phyloP scores from a whole-genome alignment of 1,139 yeast species.

The Wickerhamiella pararugosa region DNA sequence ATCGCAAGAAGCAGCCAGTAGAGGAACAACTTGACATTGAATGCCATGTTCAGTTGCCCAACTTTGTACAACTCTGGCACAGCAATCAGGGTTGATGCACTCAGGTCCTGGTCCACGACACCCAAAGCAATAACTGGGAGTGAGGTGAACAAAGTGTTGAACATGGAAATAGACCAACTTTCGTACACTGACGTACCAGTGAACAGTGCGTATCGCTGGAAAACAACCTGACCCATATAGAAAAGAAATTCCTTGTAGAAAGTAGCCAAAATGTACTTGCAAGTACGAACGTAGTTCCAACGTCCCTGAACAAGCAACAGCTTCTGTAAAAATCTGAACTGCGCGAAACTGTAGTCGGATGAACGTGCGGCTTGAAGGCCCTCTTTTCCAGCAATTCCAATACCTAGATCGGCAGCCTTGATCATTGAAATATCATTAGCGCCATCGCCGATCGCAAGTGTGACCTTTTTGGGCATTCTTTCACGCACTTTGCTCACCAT shows the following conservation, averaged over 20 bases:
- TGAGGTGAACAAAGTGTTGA: conserved; percentile 87
- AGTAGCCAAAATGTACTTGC: conserved; percentile 84
- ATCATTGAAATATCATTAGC: conserved; percentile 99
- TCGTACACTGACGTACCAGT: conserved; percentile 91
- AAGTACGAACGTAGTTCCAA: conserved; percentile 81
- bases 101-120: conserved; percentile 84
- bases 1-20: conserved; percentile 74
- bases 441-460: conserved; percentile 98
- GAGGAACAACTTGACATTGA: conserved; percentile 53
- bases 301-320: conserved; percentile 86
- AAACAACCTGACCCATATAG: conserved; percentile 75
- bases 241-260: conserved; percentile 88
- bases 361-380: conserved; percentile 94
- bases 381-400: conserved; percentile 93
- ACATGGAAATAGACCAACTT: conserved; percentile 94
- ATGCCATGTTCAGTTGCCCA: conserved; percentile 65
- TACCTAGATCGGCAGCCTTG: conserved; percentile 94
- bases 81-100: conserved; percentile 76
- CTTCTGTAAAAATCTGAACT: conserved; percentile 71
- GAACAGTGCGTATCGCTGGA: conserved; percentile 73
- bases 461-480: conserved; percentile 51
- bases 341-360: conserved; percentile 91
- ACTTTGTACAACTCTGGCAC: conserved; percentile 77
- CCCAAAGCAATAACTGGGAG: conserved; percentile 86
- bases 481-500: conserved; percentile 70